Evolutionary conservation across 2,329 filamentous ascomycete species (phyloP), one percentile per base, ranked within the genome.

Genomic region (Nemania diffusa): DNA sequence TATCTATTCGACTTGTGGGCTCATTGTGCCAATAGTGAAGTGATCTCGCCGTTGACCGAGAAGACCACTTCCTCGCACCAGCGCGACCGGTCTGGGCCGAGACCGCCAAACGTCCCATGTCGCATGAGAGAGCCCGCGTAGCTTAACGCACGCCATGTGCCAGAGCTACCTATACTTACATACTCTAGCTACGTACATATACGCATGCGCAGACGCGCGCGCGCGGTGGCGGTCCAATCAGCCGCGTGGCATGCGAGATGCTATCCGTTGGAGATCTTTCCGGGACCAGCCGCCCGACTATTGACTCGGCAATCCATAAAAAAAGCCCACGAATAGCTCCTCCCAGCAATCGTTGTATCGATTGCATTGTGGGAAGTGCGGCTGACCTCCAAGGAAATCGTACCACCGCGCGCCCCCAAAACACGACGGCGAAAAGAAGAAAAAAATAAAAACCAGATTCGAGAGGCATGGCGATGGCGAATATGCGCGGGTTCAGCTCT

Each of bases 81-180:
- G 40, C 9, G 42, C 9, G 42, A 44, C 53, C 51, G 55, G 59
- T 58, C 48, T 46, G 22, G 64, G 64, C 55, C 67, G 64, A 67
- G 67, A 69, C 67, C 64, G 26, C 27, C 53, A 57, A 60, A 32
- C 52, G 32, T 56, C 55, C 57, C 64, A 57, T 55, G 34, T 58
- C 50, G 55, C 59, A 59, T 67, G 29, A 26, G 37, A 26, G 37
- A 48, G 50, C 51, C 37, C 48, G 57, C 46, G 46, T 40, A 53
- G 51, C 13, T 42, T 59, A 64, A 65, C 34, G 58, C 29, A 32
- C n/a, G n/a, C n/a, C 56, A 63, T 46, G 27, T 44, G 57, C 40
- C 20, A 42, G 46, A 57, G 27, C 65, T 56, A 56, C 48, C 46
- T 20, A 22, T 52, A 32, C 32, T n/a, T 22, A 11, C 26, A 8